Conservation (phyloP, 1,139 yeast genomes). For the Pichia sp. region DNA sequence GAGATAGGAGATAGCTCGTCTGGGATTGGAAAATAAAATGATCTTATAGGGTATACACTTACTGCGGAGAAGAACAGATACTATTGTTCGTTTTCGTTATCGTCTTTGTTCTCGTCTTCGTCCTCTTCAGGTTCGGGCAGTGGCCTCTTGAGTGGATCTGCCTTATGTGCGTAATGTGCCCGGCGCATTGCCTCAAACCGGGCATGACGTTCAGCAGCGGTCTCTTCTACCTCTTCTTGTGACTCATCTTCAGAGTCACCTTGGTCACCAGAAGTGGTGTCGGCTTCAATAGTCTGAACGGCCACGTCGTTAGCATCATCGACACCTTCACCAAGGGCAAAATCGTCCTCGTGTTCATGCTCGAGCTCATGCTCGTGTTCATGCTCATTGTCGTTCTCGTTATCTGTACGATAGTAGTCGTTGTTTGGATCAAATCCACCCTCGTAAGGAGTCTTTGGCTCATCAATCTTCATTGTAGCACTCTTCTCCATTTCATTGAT, state of each 20-base stretch:
- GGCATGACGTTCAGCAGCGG: constrained; percentile 58
- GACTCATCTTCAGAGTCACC: constrained; percentile 29
- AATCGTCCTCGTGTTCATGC: constrained; percentile 4
- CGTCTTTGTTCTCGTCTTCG: constrained; percentile 1
- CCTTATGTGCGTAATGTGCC: constrained; percentile 70
- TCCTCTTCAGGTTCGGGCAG: too few species aligned
- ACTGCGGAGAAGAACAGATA: background rate
- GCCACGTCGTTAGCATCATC: constrained; percentile 30
- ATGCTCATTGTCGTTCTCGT: constrained; percentile 48
- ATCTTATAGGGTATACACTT: too few species aligned
- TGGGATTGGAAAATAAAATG: too few species aligned
- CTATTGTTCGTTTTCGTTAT: constrained; percentile 1
- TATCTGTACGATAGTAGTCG: constrained; percentile 74
- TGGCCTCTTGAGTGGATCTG: constrained; percentile 41
- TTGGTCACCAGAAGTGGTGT: constrained; percentile 15
- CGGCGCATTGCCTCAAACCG: constrained; percentile 72
- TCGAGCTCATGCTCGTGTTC: constrained; percentile 18
- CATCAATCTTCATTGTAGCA: constrained; percentile 82
- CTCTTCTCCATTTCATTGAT: constrained; percentile 62
- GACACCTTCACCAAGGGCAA: constrained; percentile 30
- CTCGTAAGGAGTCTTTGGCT: constrained; percentile 96
- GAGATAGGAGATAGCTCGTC: too few species aligned
- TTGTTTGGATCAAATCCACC: constrained; percentile 83
- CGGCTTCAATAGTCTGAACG: constrained; percentile 6
- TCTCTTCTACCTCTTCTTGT: constrained; percentile 34